Evolutionary conservation across 2,329 filamentous ascomycete genomes (phyloP).

Genomic region (Alternaria arborescens): DNA sequence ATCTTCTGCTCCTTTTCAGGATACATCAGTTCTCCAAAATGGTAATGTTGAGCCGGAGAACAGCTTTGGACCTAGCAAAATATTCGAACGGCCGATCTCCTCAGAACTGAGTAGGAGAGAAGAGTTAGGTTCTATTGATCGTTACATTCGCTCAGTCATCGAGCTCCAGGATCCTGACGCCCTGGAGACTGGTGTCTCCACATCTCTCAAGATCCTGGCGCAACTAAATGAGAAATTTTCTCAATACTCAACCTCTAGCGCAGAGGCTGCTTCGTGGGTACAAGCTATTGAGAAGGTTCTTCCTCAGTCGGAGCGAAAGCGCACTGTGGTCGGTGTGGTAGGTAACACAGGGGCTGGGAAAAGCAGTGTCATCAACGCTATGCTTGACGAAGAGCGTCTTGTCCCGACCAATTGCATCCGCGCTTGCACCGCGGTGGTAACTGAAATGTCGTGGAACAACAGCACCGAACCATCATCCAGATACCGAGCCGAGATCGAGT

Average conservation of each 20-base stretch:
- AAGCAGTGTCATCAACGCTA: conserved; percentile 68
- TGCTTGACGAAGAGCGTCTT: conserved; percentile 68
- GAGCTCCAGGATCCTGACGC: conserved; percentile 42
- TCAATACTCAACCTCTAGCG: conserved; percentile 19
- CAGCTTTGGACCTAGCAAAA: conserved; percentile 25
- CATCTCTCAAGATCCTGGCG: conserved; percentile 50
- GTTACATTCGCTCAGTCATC: conserved; percentile 45
- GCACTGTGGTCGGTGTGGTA: conserved; percentile 65
- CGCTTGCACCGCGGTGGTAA: conserved; percentile 69
- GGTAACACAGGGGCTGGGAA: conserved; percentile 71
- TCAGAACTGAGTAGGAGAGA: conserved; percentile 7
- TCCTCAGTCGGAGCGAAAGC: conserved; percentile 51
- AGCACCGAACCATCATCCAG: conserved; percentile 47
- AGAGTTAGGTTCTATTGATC: conserved; percentile 16
- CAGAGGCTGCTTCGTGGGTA: conserved; percentile 54
- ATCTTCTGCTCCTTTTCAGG: background rate
- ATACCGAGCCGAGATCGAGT: conserved; percentile 67
- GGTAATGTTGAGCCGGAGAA: background rate
- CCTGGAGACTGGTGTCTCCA: conserved; percentile 53
- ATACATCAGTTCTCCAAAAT: background rate
- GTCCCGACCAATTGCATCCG: conserved; percentile 66
- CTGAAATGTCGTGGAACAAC: conserved; percentile 67
- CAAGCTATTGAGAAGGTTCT: conserved; percentile 54
- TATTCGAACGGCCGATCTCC: conserved; percentile 29
- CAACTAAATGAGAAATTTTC: conserved; percentile 45